A percentile compares a stretch with the other conserved stretches of the same genome.
phyloP scores from a whole-genome alignment of 129 eudicot species.

The Saussurea involucrata region DNA sequence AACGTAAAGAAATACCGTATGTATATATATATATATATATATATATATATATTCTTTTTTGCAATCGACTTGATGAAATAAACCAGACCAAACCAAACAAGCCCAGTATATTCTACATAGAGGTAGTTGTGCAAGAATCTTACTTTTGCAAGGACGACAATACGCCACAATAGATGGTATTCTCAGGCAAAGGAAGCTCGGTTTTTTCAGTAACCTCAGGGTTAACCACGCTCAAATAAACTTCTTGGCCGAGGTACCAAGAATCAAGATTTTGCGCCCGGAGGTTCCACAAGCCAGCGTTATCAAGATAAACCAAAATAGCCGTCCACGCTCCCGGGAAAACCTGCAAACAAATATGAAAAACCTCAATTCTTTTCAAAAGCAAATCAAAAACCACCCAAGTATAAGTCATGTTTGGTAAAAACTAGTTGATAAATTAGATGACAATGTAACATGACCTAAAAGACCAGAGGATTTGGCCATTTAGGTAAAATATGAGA shows the following conservation, averaged over 20 bases:
- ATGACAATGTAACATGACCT: neutral
- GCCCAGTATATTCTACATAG: neutral
- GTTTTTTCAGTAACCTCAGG: constrained; percentile 62
- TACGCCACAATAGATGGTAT: constrained; percentile 80
- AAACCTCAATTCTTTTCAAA: neutral
- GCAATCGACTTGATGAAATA: neutral
- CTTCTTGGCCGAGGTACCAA: constrained; percentile 97
- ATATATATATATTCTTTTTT: too few species aligned
- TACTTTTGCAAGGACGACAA: constrained; percentile 83
- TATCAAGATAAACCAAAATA: constrained; percentile 78
- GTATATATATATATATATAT: too few species aligned
- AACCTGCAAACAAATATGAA: constrained; percentile 48
- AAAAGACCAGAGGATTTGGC: neutral
- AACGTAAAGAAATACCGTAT: neutral
- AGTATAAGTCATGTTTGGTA: neutral
- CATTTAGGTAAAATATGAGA: neutral
- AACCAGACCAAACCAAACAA: neutral
- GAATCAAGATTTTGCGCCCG: constrained; percentile 87
- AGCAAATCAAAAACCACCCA: neutral
- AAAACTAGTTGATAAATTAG: neutral
- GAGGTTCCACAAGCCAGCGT: constrained; percentile 92
- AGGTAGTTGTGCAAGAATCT: constrained; percentile 16
- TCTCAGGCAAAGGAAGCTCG: constrained; percentile 69
- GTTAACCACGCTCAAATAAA: constrained; percentile 76
- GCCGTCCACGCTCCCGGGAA: constrained; percentile 98